A percentile compares a stretch with the other conserved stretches of the same genome.
These are phyloP conservation scores for Clarkia xantiana DNA, from an alignment of 345 rosid genomes.

Conservation along the genomic window DNA sequence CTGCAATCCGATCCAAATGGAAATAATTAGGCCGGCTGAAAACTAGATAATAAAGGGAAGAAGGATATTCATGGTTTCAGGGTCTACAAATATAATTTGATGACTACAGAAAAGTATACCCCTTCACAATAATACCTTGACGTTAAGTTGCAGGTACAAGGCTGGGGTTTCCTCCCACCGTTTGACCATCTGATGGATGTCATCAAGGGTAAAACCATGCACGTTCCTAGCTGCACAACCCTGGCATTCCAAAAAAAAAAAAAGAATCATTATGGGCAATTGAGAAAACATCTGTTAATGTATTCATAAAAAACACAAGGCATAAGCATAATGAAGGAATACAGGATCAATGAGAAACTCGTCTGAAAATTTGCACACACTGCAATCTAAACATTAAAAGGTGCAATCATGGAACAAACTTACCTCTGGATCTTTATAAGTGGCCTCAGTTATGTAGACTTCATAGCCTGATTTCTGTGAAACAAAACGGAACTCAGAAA, in stretches of 20 bases:
- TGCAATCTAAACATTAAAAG: not conserved
- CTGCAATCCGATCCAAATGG: constrained; percentile 22
- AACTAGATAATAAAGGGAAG: not conserved
- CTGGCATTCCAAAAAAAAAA: constrained; percentile 29
- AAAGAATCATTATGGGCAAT: not conserved
- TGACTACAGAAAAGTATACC: constrained; percentile 2
- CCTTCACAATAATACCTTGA: constrained; percentile 36
- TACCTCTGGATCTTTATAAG: constrained; percentile 85
- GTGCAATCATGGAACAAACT: constrained; percentile 16
- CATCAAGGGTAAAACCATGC: constrained; percentile 68
- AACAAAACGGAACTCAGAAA: constrained; percentile 11
- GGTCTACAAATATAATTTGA: not conserved
- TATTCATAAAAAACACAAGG: not conserved
- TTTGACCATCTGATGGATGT: constrained; percentile 64
- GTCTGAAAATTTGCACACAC: not conserved
- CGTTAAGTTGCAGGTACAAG: constrained; percentile 57
- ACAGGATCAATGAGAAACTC: not conserved
- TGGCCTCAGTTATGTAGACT: constrained; percentile 71
- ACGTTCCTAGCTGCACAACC: constrained; percentile 97
- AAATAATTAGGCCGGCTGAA: too few species aligned
- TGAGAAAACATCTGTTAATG: too few species aligned
- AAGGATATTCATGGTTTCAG: too few species aligned
- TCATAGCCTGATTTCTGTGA: constrained; percentile 92
- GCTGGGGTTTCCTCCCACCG: constrained; percentile 85
- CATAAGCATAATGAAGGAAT: not conserved